phyloP scores from a whole-genome alignment of 345 rosid genomes.

The Gossypium ekmanianum region DNA sequence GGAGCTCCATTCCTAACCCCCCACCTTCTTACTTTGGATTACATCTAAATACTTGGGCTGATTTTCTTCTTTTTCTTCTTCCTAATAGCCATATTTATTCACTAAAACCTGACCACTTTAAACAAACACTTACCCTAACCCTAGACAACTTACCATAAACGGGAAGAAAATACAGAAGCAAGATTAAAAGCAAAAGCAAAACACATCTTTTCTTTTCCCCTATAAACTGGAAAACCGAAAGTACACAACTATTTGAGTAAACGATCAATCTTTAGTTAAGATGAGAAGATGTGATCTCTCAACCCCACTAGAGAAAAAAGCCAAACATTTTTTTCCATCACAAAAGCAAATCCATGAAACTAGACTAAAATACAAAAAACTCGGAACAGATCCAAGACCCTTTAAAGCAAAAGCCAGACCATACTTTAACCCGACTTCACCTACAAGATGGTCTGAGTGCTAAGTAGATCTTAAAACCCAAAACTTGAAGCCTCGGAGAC shows the following conservation, averaged over 20 bases:
- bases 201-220: neutral
- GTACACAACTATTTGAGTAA: neutral
- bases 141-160: neutral
- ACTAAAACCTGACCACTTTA: neutral
- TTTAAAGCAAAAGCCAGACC: no score
- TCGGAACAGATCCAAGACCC: neutral
- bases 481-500: neutral
- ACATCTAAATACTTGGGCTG: neutral
- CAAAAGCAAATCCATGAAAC: neutral
- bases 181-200: neutral
- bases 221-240: neutral
- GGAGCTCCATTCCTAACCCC: slow-evolving; percentile 61
- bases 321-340: no score
- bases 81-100: neutral
- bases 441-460: no score
- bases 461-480: neutral
- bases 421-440: no score
- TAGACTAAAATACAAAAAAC: no score
- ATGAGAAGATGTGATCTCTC: neutral
- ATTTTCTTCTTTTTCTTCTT: neutral
- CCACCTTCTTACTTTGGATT: neutral
- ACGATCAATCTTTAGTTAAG: neutral
- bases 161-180: neutral
- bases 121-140: neutral
- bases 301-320: neutral